phyloP scores from a whole-genome alignment of 1,139 yeast genomes.

The Candida tunisiensis region DNA sequence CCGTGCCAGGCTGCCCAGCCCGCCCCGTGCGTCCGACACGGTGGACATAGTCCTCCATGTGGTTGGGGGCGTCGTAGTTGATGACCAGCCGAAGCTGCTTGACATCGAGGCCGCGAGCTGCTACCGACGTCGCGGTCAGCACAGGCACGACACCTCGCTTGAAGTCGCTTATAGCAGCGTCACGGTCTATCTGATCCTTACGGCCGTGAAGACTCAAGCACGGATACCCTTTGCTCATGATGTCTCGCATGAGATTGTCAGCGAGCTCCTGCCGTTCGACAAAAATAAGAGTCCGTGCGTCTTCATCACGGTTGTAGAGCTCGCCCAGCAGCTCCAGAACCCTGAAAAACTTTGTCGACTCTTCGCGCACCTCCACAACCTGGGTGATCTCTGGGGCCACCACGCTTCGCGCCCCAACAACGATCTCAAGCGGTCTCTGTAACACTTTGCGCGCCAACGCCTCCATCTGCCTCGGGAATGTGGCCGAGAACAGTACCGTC shows the following conservation, averaged over 20 bases:
- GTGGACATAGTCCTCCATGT: conserved; percentile 92
- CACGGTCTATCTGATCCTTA: conserved; percentile 73
- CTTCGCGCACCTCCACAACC: conserved; percentile 37
- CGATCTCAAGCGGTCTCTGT: conserved; percentile 50
- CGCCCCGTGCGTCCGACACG: conserved; percentile 95
- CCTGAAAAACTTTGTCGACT: conserved; percentile 34
- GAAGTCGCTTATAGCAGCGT: conserved; percentile 57
- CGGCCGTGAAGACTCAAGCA: conserved; percentile 78
- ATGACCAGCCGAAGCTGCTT: conserved; percentile 65
- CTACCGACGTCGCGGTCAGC: conserved; percentile 80
- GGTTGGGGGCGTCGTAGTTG: conserved; percentile 80
- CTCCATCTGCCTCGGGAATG: conserved; percentile 73
- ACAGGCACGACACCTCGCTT: conserved; percentile 44
- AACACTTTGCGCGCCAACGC: conserved; percentile 50
- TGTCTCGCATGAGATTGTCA: conserved; percentile 44
- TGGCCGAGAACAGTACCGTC: conserved; percentile 88
- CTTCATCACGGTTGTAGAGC: conserved; percentile 16
- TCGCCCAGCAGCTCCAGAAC: conserved; percentile 38
- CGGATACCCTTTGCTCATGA: conserved; percentile 43
- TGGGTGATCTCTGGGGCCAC: conserved; percentile 77
- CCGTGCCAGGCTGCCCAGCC: conserved; percentile 68
- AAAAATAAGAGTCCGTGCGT: conserved; percentile 54
- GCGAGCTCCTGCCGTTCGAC: conserved; percentile 80
- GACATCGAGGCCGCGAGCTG: conserved; percentile 91
- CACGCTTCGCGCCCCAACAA: conserved; percentile 68